Evolutionary conservation across 805 yeast species (phyloP), one percentile per base, ranked within the genome.

Genomic region (Metschnikowia shivogae): DNA sequence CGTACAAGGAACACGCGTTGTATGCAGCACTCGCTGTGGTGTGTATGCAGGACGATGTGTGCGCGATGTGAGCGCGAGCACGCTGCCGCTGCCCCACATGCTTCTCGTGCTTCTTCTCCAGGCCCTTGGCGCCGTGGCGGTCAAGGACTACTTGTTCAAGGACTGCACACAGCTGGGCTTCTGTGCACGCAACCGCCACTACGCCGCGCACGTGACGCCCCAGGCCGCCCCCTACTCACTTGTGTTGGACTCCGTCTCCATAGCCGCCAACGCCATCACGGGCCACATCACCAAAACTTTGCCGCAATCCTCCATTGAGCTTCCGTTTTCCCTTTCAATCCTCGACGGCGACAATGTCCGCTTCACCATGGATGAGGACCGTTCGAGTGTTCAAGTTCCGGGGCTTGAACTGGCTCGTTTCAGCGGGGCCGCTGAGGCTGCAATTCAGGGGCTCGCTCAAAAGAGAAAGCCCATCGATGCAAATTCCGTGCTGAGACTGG

Each of bases 131-230:
- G 42, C 30, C 30, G 20, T 48, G 6, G 64, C 64, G 5, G 89
- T 82, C 32, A 82, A 84, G 54, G 80, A 77, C 3, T 80, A 82
- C 50, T 64, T 88, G 44, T 85, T 89, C 71, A 86, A 88, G 59
- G 78, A 73, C 11, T 90, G 98, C 63, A 79, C 72, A 5, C 83
- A 85, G 56, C 77, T 89, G 13, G 95, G 96, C 6, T 89, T 90
- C 60, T 90, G 98, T 60, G 65, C 74, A 40, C 75, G 98, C 62
- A 87, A 90, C 57, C 70, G 92, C 44, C 80, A 78, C 46, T 88
- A 77, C 59, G 86, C 88, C 1, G 33, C 41, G 10, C 43, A 34
- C 12, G 31, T 40, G 7, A 34, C 42, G 13, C 26, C 44, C 6
- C 54, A 43, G 34, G 28, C 19, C 26, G 50, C 65, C 11, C 55